Percentiles rank a stretch among this genome's conserved stretches.
Conservation (phyloP, 192 early-diverging fungal genomes). For the Kickxella alabastrina region DNA sequence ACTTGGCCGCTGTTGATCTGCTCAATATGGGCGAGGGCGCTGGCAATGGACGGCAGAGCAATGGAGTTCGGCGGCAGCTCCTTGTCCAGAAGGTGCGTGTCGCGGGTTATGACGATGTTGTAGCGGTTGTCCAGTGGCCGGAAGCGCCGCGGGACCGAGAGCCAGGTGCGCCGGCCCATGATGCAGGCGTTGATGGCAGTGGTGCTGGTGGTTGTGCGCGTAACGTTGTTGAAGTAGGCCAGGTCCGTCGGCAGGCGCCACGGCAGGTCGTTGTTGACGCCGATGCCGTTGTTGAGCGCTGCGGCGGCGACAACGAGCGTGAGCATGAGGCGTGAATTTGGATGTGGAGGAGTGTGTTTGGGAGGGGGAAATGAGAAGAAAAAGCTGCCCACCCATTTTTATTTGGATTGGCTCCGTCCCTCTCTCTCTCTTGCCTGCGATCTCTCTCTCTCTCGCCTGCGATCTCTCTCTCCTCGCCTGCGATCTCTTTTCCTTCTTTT, state of each 20-base stretch:
- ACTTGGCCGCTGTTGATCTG: slow-evolving; percentile 12
- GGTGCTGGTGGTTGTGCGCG: slow-evolving; percentile 29
- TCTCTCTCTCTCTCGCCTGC: too few relatives aligned
- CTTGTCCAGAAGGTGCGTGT: slow-evolving; percentile 49
- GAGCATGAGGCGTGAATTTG: slow-evolving; percentile 26
- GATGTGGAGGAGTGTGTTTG: not conserved
- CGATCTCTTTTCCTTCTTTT: too few relatives aligned
- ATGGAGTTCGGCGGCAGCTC: slow-evolving; percentile 10
- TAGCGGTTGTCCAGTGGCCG: slow-evolving; percentile 73
- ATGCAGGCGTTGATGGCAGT: slow-evolving; percentile 74
- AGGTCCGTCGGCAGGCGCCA: slow-evolving; percentile 88
- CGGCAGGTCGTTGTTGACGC: slow-evolving; percentile 63
- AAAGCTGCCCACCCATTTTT: too few relatives aligned
- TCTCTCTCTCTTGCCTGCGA: too few relatives aligned
- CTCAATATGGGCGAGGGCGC: slow-evolving; percentile 52
- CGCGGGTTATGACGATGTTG: slow-evolving; percentile 82
- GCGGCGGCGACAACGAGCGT: slow-evolving; percentile 73
- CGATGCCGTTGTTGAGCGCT: slow-evolving; percentile 73
- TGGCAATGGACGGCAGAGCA: slow-evolving; percentile 19
- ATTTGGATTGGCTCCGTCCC: too few relatives aligned
- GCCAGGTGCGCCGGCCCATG: slow-evolving; percentile 94
- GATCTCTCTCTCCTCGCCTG: too few relatives aligned
- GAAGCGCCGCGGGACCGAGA: slow-evolving; percentile 79
- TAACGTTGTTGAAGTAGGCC: slow-evolving; percentile 73
- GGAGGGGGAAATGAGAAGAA: slow-evolving; percentile 1